Conservation (phyloP, 1,284 basidiomycete genomes). For the Golubevia pallescens region DNA sequence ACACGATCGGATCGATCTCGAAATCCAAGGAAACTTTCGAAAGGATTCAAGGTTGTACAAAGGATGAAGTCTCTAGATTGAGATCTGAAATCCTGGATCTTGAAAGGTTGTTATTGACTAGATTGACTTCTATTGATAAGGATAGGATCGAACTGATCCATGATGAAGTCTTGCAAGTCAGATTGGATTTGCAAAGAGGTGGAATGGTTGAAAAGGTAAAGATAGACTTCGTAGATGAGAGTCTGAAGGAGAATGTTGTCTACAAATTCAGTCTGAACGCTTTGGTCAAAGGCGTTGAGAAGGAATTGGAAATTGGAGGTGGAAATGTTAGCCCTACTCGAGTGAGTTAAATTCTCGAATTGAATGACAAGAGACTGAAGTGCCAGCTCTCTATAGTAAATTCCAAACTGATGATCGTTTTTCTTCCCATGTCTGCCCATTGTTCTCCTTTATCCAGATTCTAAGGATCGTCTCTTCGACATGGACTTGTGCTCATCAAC, state of each 20-base stretch:
- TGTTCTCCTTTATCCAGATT: too few relatives aligned
- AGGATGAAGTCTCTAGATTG: constrained; percentile 46
- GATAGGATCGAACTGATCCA: not conserved
- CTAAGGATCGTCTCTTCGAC: too few relatives aligned
- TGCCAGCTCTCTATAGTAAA: too few relatives aligned
- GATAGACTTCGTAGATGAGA: not conserved
- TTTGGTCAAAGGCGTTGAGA: not conserved
- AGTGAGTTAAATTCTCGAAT: not conserved
- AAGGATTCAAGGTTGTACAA: constrained; percentile 55
- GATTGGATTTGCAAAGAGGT: not conserved
- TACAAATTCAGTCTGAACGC: not conserved
- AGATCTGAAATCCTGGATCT: constrained; percentile 39
- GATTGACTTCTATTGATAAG: not conserved
- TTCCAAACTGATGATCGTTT: too few relatives aligned
- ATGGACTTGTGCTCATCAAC: too few relatives aligned
- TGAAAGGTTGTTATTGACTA: constrained; percentile 35
- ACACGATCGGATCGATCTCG: constrained; percentile 38
- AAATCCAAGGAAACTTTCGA: constrained; percentile 49
- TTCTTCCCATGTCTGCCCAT: too few relatives aligned
- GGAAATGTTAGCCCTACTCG: not conserved
- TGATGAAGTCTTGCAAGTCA: not conserved
- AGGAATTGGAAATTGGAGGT: not conserved
- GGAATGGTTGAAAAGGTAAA: not conserved
- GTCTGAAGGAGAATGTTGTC: not conserved
- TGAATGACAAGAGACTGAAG: too few relatives aligned